Evolutionary conservation across 176 grass and related monocot genomes (phyloP).

Genomic region (Triticum turgidum): DNA sequence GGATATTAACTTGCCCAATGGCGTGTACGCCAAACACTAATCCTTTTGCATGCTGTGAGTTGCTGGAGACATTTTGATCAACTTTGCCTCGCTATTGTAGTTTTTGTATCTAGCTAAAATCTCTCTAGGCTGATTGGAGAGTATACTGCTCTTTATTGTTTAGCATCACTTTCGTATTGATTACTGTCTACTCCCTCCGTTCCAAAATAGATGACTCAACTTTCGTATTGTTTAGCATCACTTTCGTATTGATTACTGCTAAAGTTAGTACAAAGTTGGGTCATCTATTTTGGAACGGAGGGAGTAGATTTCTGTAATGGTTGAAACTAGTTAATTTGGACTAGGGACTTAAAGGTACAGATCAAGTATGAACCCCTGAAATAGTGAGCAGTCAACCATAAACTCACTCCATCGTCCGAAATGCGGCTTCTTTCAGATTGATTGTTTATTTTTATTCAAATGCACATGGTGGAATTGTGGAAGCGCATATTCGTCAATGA

Average conservation of each 20-base stretch:
- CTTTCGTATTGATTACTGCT: too few relatives aligned
- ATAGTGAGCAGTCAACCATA: background rate
- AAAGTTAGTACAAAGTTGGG: too few relatives aligned
- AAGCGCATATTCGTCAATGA: background rate
- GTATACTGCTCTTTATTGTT: too few relatives aligned
- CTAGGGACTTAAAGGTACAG: background rate
- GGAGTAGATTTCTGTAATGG: too few relatives aligned
- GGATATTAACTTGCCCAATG: too few relatives aligned
- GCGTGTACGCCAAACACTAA: background rate
- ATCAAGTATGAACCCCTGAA: background rate
- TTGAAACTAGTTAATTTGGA: background rate
- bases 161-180: too few relatives aligned
- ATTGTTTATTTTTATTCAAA: background rate
- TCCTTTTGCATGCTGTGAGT: background rate
- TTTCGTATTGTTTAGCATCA: too few relatives aligned
- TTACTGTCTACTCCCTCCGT: too few relatives aligned
- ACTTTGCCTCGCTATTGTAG: background rate
- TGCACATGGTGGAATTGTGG: background rate
- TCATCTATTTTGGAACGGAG: too few relatives aligned
- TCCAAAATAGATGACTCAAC: too few relatives aligned
- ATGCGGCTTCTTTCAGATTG: background rate
- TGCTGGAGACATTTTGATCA: background rate
- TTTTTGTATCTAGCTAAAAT: background rate
- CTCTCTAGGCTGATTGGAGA: background rate
- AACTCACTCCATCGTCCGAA: background rate